Percentiles rank a stretch among this genome's conserved stretches.
phyloP scores from a whole-genome alignment of 371 early-diverging fungal genomes.

The Mucor saturninus region DNA sequence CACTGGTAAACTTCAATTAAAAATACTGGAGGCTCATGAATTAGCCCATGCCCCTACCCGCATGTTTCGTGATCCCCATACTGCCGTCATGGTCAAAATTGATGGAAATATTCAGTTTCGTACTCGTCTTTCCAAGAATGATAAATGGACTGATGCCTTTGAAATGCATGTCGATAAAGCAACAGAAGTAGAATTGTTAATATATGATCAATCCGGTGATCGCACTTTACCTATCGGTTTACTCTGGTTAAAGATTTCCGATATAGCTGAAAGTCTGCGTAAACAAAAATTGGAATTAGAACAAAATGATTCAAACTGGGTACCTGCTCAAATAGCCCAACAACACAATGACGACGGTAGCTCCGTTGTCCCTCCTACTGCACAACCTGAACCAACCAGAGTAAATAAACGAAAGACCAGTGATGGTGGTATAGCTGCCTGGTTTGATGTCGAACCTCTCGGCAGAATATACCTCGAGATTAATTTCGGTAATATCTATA shows the following conservation, averaged over 20 bases:
- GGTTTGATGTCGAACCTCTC: slow-evolving; percentile 92
- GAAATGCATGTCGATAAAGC: slow-evolving; percentile 85
- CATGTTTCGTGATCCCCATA: slow-evolving; percentile 61
- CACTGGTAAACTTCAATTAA: slow-evolving; percentile 71
- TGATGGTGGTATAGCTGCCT: slow-evolving; percentile 63
- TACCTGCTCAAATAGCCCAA: slow-evolving; percentile 41
- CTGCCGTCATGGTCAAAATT: slow-evolving; percentile 77
- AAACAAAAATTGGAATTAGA: slow-evolving; percentile 62
- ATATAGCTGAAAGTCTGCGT: slow-evolving; percentile 76
- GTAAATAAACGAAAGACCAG: slow-evolving; percentile 7
- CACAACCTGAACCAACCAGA: not conserved
- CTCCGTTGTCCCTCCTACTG: not conserved
- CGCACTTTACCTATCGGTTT: slow-evolving; percentile 71
- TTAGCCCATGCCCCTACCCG: slow-evolving; percentile 71
- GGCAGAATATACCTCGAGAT: slow-evolving; percentile 85
- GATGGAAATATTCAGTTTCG: slow-evolving; percentile 78
- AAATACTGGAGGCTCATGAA: slow-evolving; percentile 66
- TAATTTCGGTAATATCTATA: slow-evolving; percentile 63
- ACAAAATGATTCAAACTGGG: slow-evolving; percentile 49
- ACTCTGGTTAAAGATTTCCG: slow-evolving; percentile 81
- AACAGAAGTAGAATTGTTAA: slow-evolving; percentile 84
- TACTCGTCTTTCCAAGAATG: slow-evolving; percentile 67
- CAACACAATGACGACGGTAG: slow-evolving; percentile 18
- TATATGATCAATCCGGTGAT: slow-evolving; percentile 75
- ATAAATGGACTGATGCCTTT: slow-evolving; percentile 80